These are phyloP conservation scores for Podospora australis DNA, from an alignment of 495 filamentous ascomycete species.

Conservation along the genomic window DNA sequence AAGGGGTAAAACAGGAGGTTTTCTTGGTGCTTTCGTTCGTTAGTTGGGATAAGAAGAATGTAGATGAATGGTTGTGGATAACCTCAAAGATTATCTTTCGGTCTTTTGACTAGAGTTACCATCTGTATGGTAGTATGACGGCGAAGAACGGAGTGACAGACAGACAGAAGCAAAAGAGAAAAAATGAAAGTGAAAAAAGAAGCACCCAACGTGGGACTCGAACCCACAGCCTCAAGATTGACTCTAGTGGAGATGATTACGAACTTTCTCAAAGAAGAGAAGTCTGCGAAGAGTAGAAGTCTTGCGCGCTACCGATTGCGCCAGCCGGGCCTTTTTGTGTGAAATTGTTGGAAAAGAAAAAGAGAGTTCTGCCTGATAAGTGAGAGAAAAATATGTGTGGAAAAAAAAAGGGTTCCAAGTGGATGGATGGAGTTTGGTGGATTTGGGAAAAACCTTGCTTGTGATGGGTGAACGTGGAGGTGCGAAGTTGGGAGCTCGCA, in stretches of 20 bases:
- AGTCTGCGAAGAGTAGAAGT: slow-evolving; percentile 14
- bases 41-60: too few relatives aligned
- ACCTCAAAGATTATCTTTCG: too few relatives aligned
- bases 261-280: background rate
- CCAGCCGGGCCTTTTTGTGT: slow-evolving; percentile 10
- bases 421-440: background rate
- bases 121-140: too few relatives aligned
- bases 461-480: too few relatives aligned
- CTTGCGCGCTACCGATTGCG: slow-evolving; percentile 23
- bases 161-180: background rate
- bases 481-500: too few relatives aligned
- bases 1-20: too few relatives aligned
- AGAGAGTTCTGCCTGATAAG: background rate
- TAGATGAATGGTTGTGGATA: too few relatives aligned
- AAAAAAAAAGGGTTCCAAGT: background rate
- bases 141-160: background rate
- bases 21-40: too few relatives aligned
- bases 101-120: too few relatives aligned
- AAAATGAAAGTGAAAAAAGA: slow-evolving; percentile 2
- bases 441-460: too few relatives aligned
- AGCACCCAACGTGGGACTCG: slow-evolving; percentile 21
- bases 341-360: background rate
- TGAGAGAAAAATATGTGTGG: background rate
- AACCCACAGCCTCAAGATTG: slow-evolving; percentile 23
- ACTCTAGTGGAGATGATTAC: background rate